Percentiles rank a stretch among this genome's conserved stretches.
phyloP scores from a whole-genome alignment of 495 filamentous ascomycete genomes.

The Penicillium flavigenum region DNA sequence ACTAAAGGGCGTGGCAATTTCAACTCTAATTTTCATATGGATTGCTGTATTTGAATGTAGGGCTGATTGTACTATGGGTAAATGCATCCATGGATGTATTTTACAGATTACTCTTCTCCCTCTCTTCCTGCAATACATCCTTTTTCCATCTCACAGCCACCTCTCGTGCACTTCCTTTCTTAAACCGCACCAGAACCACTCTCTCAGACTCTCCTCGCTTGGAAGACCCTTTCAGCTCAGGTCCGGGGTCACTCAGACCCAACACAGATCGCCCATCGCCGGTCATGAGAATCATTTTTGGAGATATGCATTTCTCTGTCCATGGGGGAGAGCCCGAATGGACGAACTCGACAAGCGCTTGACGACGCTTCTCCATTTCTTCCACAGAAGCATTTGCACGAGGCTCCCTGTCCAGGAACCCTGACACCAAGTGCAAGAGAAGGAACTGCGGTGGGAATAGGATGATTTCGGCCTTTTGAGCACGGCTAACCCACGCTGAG shows the following conservation, averaged over 20 bases:
- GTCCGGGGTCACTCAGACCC: slow-evolving; percentile 67
- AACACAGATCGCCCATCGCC: slow-evolving; percentile 61
- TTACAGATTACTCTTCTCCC: slow-evolving; percentile 35
- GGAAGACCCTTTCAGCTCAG: slow-evolving; percentile 61
- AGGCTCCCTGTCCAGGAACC: slow-evolving; percentile 54
- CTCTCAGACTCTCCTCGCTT: slow-evolving; percentile 69
- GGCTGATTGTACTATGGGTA: neutral
- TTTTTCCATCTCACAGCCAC: slow-evolving; percentile 55
- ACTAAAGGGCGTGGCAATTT: slow-evolving; percentile 29
- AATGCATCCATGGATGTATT: slow-evolving; percentile 7
- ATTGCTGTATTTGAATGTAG: neutral
- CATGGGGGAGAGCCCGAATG: slow-evolving; percentile 58
- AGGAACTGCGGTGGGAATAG: slow-evolving; percentile 90
- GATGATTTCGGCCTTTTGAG: slow-evolving; percentile 64
- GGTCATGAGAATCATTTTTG: slow-evolving; percentile 56
- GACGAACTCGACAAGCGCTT: slow-evolving; percentile 58
- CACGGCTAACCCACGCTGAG: slow-evolving; percentile 63
- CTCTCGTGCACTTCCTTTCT: slow-evolving; percentile 53
- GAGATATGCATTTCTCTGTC: slow-evolving; percentile 77
- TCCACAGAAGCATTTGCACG: slow-evolving; percentile 29
- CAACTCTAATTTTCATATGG: no score
- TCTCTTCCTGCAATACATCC: slow-evolving; percentile 42
- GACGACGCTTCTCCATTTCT: slow-evolving; percentile 51
- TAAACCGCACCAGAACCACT: slow-evolving; percentile 69
- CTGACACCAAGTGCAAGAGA: slow-evolving; percentile 64